Percentiles rank a stretch among this genome's conserved stretches.
These are phyloP conservation scores for Populus deltoides DNA, from an alignment of 345 rosid genomes.

Conservation along the genomic window DNA sequence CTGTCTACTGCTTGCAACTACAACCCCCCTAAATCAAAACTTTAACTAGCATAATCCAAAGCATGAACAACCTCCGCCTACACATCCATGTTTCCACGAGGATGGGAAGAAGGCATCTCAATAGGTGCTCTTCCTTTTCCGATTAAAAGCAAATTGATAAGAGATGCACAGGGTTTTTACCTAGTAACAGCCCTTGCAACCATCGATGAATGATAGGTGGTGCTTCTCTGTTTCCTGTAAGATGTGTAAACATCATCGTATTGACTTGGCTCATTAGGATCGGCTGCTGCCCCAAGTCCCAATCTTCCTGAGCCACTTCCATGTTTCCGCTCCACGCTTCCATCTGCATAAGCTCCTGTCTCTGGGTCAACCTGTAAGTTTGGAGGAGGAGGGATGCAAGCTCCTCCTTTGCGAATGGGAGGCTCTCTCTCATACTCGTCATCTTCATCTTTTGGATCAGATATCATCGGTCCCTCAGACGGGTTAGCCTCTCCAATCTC, in stretches of 20 bases:
- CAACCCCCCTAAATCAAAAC: background rate
- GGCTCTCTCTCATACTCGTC: conserved; percentile 66
- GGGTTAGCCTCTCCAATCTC: conserved; percentile 94
- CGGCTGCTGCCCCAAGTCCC: conserved; percentile 81
- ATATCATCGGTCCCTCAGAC: conserved; percentile 68
- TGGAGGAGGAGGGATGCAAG: conserved; percentile 90
- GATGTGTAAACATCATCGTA: conserved; percentile 94
- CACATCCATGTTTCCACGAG: background rate
- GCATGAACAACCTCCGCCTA: background rate
- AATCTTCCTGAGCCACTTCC: conserved; percentile 72
- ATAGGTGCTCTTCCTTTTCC: background rate
- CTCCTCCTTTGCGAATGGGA: conserved; percentile 74
- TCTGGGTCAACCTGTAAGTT: conserved; percentile 87
- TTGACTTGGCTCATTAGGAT: conserved; percentile 86
- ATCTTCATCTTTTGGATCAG: conserved; percentile 57
- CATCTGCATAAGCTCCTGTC: conserved; percentile 80
- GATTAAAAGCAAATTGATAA: background rate
- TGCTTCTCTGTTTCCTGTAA: conserved; percentile 91
- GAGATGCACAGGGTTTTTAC: conserved; percentile 13
- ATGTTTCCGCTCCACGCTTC: conserved; percentile 66
- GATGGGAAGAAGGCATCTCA: background rate
- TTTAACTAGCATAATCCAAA: background rate
- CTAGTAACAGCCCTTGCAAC: conserved; percentile 77
- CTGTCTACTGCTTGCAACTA: background rate
- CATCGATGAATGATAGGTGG: conserved; percentile 83